A percentile compares a stretch with the other conserved stretches of the same genome.
These are phyloP conservation scores for Tylopilus sp. DNA, from an alignment of 768 basidiomycete genomes.

Conservation along the genomic window DNA sequence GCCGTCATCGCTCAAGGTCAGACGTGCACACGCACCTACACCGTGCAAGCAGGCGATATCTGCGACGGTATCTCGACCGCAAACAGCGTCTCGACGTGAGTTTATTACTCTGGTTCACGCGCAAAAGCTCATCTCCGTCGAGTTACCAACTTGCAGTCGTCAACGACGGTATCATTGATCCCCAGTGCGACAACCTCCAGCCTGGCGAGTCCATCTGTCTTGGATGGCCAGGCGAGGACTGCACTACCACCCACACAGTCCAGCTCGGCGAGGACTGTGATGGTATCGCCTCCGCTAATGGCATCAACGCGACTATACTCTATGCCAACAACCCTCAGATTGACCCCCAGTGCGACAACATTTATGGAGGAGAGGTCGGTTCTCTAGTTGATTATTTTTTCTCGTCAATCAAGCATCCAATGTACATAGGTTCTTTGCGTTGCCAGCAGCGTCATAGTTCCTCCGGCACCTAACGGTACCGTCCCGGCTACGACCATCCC, in stretches of 20 bases:
- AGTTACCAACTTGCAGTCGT: conserved; percentile 74
- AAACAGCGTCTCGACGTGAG: conserved; percentile 61
- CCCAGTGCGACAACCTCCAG: conserved; percentile 55
- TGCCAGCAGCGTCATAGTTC: conserved; percentile 37
- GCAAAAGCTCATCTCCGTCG: background rate
- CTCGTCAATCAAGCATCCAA: background rate
- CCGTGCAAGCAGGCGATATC: conserved; percentile 55
- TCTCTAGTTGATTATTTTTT: background rate
- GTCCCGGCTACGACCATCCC: conserved; percentile 30
- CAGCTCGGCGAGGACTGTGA: conserved; percentile 55
- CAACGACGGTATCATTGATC: conserved; percentile 51
- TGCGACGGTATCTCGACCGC: conserved; percentile 72
- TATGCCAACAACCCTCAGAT: conserved; percentile 75
- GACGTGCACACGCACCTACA: conserved; percentile 58
- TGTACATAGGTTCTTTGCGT: conserved; percentile 51
- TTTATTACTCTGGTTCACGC: background rate
- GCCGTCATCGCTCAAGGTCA: conserved; percentile 24
- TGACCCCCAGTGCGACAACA: conserved; percentile 50
- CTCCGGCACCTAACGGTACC: conserved; percentile 40
- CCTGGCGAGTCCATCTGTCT: conserved; percentile 57
- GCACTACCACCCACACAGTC: conserved; percentile 58
- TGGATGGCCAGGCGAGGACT: conserved; percentile 58
- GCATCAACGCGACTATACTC: conserved; percentile 53
- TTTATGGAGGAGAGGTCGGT: conserved; percentile 75
- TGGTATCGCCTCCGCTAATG: conserved; percentile 34